Evolutionary conservation across 768 basidiomycete species (phyloP).

Genomic region (Suillus sp.): DNA sequence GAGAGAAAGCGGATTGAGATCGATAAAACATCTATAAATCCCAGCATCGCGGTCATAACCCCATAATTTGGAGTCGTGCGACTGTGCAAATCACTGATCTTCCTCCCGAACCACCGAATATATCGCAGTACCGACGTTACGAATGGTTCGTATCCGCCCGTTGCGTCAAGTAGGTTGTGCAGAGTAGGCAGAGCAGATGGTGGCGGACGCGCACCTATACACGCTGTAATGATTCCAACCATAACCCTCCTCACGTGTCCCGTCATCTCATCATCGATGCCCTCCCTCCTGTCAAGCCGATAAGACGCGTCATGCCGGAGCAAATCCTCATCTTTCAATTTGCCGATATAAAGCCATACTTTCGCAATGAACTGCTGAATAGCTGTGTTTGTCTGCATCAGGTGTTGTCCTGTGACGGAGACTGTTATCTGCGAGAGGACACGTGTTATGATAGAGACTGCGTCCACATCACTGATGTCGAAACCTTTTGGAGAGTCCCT

Average conservation of each 20-base stretch:
- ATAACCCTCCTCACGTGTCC: background rate
- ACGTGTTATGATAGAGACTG: background rate
- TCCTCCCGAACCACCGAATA: constrained; percentile 2
- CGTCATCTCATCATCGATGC: background rate
- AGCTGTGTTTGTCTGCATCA: background rate
- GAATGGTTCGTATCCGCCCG: constrained; percentile 4
- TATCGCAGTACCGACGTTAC: background rate
- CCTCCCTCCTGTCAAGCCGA: background rate
- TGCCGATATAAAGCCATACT: constrained; percentile 1
- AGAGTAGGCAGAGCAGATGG: constrained; percentile 4
- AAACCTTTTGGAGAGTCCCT: background rate
- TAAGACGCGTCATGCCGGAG: background rate
- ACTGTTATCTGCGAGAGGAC: background rate
- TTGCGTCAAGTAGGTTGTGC: constrained; percentile 1
- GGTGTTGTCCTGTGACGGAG: background rate
- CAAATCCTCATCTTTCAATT: constrained; percentile 4
- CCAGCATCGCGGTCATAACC: background rate
- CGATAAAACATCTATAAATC: background rate
- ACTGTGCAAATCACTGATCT: background rate
- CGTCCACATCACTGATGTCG: background rate
- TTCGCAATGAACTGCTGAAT: constrained; percentile 1
- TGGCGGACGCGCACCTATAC: background rate
- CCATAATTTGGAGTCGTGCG: background rate
- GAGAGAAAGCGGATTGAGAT: background rate
- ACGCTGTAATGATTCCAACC: background rate